phyloP scores from a whole-genome alignment of 352 stramenopile species.

The Phytopythium helicoides region DNA sequence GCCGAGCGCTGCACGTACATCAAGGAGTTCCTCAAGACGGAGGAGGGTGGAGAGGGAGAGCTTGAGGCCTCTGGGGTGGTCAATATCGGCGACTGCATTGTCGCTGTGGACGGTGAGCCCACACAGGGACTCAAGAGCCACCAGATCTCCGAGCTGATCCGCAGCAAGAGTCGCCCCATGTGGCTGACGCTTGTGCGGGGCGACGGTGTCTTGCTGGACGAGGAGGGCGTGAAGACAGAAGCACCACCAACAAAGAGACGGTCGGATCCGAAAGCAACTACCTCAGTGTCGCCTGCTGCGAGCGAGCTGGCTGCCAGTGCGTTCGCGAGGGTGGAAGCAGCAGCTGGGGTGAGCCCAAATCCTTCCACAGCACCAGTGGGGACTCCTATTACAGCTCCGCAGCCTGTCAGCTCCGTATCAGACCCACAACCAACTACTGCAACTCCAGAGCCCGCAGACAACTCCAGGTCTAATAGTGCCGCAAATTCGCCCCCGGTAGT shows the following conservation, averaged over 20 bases:
- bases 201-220: neutral
- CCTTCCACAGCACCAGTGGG: no score
- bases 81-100: constrained; percentile 46
- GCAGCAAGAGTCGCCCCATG: constrained; percentile 35
- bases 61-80: constrained; percentile 58
- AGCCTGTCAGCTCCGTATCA: no score
- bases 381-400: no score
- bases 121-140: constrained; percentile 33
- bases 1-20: constrained; percentile 44
- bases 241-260: neutral
- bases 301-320: no score
- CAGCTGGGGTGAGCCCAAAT: neutral
- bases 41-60: constrained; percentile 47
- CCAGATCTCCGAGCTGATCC: constrained; percentile 54
- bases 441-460: no score
- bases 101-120: constrained; percentile 37
- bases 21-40: constrained; percentile 47
- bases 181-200: constrained; percentile 29
- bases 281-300: neutral
- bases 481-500: no score
- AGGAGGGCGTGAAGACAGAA: neutral
- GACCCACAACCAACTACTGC: no score
- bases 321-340: constrained; percentile 3
- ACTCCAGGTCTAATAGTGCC: no score
- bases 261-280: no score